A percentile compares a stretch with the other conserved stretches of the same genome.
phyloP scores from a whole-genome alignment of 345 rosid species.

The Linum tenue region DNA sequence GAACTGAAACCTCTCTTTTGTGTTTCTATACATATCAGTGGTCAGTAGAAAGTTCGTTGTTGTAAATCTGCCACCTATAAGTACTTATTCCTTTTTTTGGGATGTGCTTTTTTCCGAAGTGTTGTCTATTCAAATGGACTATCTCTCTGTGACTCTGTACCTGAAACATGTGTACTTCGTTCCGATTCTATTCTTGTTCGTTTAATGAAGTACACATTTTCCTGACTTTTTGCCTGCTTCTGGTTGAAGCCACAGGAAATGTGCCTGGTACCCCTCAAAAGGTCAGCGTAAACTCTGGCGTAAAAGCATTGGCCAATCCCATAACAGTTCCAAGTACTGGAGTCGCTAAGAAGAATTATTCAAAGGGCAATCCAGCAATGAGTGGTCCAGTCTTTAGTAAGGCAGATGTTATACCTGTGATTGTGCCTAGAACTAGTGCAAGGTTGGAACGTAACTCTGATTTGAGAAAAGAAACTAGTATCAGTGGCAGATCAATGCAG shows the following conservation, averaged over 20 bases:
- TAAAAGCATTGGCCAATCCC: slow-evolving; percentile 39
- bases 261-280: slow-evolving; percentile 76
- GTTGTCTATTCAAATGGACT: slow-evolving; percentile 13
- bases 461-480: slow-evolving; percentile 60
- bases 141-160: not conserved
- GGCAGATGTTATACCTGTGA: slow-evolving; percentile 63
- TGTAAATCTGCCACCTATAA: too few relatives aligned
- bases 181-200: not conserved
- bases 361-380: slow-evolving; percentile 34
- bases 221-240: slow-evolving; percentile 9
- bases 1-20: too few relatives aligned
- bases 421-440: slow-evolving; percentile 72
- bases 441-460: slow-evolving; percentile 57
- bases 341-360: slow-evolving; percentile 46
- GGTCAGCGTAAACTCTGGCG: slow-evolving; percentile 34
- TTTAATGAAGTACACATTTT: not conserved
- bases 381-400: slow-evolving; percentile 45
- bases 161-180: not conserved
- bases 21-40: too few relatives aligned
- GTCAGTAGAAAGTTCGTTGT: too few relatives aligned
- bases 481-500: slow-evolving; percentile 90
- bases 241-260: slow-evolving; percentile 74
- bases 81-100: not conserved
- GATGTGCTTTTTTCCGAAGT: not conserved
- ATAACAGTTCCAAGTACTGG: slow-evolving; percentile 34